Evolutionary conservation across 164 flowering plant genomes (phyloP).

Genomic region (Paratinospora sagittata): DNA sequence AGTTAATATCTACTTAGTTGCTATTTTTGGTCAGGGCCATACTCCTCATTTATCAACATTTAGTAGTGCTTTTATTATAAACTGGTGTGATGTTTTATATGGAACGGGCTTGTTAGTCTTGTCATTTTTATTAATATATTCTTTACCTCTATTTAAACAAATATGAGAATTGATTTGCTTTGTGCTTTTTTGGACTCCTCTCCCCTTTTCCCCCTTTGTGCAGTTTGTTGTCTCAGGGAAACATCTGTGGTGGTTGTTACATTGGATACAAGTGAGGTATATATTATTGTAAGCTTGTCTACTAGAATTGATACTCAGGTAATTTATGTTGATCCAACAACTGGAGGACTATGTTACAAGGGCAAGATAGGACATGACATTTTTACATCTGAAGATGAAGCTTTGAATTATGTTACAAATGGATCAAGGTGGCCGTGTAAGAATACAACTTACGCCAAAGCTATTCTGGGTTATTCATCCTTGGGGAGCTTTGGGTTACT

Average conservation of each 20-base stretch:
- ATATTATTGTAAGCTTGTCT: slow-evolving; percentile 64
- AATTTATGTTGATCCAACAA: slow-evolving; percentile 86
- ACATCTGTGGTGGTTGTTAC: slow-evolving; percentile 72
- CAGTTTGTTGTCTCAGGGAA: slow-evolving; percentile 50
- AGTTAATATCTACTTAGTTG: too few relatives aligned
- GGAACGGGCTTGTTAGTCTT: neutral
- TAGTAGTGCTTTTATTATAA: neutral
- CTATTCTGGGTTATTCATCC: slow-evolving; percentile 86
- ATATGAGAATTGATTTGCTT: neutral
- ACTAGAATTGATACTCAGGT: slow-evolving; percentile 76
- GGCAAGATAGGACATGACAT: slow-evolving; percentile 67
- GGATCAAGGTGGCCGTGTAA: slow-evolving; percentile 68
- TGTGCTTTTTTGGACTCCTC: neutral
- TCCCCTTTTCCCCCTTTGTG: slow-evolving; percentile 5
- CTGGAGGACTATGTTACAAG: slow-evolving; percentile 61
- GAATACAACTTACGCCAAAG: slow-evolving; percentile 53
- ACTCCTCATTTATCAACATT: neutral
- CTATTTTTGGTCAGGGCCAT: too few relatives aligned
- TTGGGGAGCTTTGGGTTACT: slow-evolving; percentile 73
- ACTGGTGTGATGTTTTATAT: neutral
- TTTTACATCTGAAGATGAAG: slow-evolving; percentile 66
- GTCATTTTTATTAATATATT: neutral
- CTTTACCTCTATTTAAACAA: neutral
- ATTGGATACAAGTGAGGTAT: slow-evolving; percentile 72
- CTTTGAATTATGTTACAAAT: slow-evolving; percentile 59